Evolutionary conservation across 2,329 filamentous ascomycete species (phyloP), one percentile per base, ranked within the genome.

Genomic region (Talaromyces sp.): DNA sequence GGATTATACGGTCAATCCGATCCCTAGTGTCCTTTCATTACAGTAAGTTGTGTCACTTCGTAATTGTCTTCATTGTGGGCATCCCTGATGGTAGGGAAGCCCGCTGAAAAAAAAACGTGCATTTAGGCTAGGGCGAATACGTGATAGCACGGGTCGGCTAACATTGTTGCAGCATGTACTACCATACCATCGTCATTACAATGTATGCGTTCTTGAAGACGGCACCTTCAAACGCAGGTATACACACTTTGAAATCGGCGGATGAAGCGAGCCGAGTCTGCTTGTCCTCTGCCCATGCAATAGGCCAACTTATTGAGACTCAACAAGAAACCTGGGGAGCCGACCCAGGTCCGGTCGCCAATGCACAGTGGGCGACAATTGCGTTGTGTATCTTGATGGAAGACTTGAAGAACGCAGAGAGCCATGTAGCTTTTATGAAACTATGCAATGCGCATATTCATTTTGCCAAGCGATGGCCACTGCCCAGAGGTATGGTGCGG

Each of bases 311-410:
- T 10, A 61, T 69, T 24, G 64, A 63, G n/a, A 61, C 63, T 14
- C 68, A 69, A 43, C 69, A 67, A 21, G 48, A 62, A n/a, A 64
- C 66, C 21, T 73, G 70, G 70, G 69, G 71, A 19, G 63, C 66
- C 14, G 69, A 72, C 64, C 51, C 67, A 64, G 68, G 65, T 60
- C 59, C 68, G 50, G n/a, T 56, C 64, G 68, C 58, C 58, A 67
- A 66, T 52, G 63, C 65, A 12, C 69, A 72, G 14, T 72, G 68
- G 59, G 56, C 68, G 11, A 68, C 64, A 14, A 65, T 67, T 10
- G 65, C 65, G 4, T 59, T 69, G 17, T 71, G 67, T 27, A 64
- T 67, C 11, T 58, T 73, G 26, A 65, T 73, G 27, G 69, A 70
- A 11, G 65, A 63, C 2, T 61, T 72, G 1, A 61, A 68, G 29